phyloP scores from a whole-genome alignment of 768 basidiomycete genomes.

The Brasilioporus rufonigricans region DNA sequence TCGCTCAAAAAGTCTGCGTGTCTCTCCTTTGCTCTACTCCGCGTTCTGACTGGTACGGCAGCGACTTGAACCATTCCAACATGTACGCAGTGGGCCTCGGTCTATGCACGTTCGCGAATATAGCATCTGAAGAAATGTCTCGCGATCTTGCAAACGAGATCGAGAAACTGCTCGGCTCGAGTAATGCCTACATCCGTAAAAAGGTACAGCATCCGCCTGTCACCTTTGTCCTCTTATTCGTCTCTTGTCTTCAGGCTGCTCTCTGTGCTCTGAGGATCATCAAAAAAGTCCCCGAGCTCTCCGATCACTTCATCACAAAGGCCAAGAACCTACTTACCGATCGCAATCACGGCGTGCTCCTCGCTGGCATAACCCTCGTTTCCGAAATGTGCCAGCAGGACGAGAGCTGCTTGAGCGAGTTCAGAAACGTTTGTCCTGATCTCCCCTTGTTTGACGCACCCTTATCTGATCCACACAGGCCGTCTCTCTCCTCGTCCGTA shows the following conservation, averaged over 20 bases:
- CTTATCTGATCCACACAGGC: slow-evolving; percentile 49
- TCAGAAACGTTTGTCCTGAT: slow-evolving; percentile 69
- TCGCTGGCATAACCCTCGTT: slow-evolving; percentile 92
- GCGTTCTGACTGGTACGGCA: slow-evolving; percentile 32
- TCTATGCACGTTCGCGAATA: slow-evolving; percentile 97
- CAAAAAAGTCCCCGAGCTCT: slow-evolving; percentile 93
- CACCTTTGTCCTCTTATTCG: neutral
- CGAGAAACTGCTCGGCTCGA: slow-evolving; percentile 94
- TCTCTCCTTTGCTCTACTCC: neutral
- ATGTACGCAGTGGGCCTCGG: slow-evolving; percentile 98
- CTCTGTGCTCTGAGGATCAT: slow-evolving; percentile 93
- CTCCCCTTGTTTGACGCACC: neutral
- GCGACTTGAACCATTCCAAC: slow-evolving; percentile 99
- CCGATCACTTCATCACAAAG: slow-evolving; percentile 87
- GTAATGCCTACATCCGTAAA: slow-evolving; percentile 98
- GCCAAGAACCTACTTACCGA: slow-evolving; percentile 91
- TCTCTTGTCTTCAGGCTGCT: slow-evolving; percentile 61
- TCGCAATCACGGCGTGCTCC: slow-evolving; percentile 93
- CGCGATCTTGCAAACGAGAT: slow-evolving; percentile 97
- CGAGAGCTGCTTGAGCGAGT: slow-evolving; percentile 70
- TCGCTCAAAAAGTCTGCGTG: slow-evolving; percentile 87
- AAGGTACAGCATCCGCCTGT: slow-evolving; percentile 55
- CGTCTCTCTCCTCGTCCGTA: slow-evolving; percentile 89
- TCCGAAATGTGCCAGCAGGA: slow-evolving; percentile 92
- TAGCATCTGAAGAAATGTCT: slow-evolving; percentile 99